Evolutionary conservation across 192 early-diverging fungal species (phyloP).

Genomic region (Podila horticola): DNA sequence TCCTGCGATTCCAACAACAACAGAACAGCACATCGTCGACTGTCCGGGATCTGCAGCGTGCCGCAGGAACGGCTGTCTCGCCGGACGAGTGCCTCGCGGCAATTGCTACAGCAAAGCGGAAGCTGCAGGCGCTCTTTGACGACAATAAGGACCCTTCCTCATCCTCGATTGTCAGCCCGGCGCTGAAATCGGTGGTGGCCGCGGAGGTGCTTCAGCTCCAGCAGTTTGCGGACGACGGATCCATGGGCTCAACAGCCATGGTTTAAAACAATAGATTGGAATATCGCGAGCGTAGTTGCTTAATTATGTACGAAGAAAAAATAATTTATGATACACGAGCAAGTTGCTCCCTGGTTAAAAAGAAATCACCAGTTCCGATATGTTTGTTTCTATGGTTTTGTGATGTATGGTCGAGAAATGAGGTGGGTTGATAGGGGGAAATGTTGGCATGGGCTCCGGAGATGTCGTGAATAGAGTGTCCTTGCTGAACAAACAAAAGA

Average conservation of each 20-base stretch:
- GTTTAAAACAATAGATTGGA: background rate
- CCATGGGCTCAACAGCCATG: background rate
- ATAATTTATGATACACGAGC: too few relatives aligned
- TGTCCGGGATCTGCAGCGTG: conserved; percentile 1
- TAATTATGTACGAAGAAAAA: too few relatives aligned
- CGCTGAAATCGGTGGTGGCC: background rate
- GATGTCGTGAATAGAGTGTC: too few relatives aligned
- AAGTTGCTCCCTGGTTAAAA: too few relatives aligned
- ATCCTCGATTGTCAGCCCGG: background rate
- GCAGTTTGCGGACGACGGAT: background rate
- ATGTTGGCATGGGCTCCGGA: too few relatives aligned
- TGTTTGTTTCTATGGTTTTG: too few relatives aligned
- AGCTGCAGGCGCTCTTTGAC: conserved; percentile 7
- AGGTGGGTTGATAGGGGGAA: too few relatives aligned
- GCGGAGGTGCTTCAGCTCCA: background rate
- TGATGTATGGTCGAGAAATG: too few relatives aligned
- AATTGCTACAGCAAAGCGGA: background rate
- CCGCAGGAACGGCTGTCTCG: background rate
- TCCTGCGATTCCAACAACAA: background rate
- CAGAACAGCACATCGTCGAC: background rate
- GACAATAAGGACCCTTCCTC: background rate
- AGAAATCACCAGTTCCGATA: too few relatives aligned
- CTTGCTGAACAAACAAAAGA: too few relatives aligned
- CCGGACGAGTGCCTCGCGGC: conserved; percentile 16
- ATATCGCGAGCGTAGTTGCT: too few relatives aligned